phyloP scores from a whole-genome alignment of 176 grass and related monocot species.

The Phoenix roebelenii region DNA sequence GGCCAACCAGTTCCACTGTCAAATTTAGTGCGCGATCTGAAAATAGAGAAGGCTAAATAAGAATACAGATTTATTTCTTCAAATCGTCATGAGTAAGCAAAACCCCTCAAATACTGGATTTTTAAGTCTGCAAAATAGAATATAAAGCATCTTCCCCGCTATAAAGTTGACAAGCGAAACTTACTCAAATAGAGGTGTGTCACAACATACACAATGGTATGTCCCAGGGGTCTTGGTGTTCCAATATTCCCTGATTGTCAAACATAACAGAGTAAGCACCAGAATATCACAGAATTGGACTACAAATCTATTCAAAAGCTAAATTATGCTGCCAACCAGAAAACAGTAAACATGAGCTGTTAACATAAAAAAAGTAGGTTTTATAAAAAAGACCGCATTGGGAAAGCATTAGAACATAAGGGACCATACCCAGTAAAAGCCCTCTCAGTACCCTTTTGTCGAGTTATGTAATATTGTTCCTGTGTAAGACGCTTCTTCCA shows the following conservation, averaged over 20 bases:
- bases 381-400: constrained; percentile 3
- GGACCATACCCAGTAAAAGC: constrained; percentile 67
- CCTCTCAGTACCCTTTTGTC: constrained; percentile 78
- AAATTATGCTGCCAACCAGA: no score
- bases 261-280: background rate
- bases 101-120: background rate
- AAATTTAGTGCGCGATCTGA: constrained; percentile 74
- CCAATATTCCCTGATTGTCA: constrained; percentile 34
- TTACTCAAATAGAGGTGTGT: constrained; percentile 78
- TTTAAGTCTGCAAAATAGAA: background rate
- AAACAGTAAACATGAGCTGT: no score
- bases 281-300: no score
- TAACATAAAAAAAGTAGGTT: no score
- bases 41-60: constrained; percentile 4
- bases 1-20: constrained; percentile 87
- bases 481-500: constrained; percentile 62
- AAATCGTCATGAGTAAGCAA: background rate
- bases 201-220: constrained; percentile 68
- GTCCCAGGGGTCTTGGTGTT: constrained; percentile 45
- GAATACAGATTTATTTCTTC: constrained; percentile 1
- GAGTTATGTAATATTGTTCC: constrained; percentile 70
- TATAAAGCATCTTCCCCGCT: background rate
- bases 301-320: no score
- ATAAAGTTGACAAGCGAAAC: constrained; percentile 13
- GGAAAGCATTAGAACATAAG: background rate